Base-by-base conservation (phyloP, 306 rosid genomes). In the Cicer cuneatum region DNA sequence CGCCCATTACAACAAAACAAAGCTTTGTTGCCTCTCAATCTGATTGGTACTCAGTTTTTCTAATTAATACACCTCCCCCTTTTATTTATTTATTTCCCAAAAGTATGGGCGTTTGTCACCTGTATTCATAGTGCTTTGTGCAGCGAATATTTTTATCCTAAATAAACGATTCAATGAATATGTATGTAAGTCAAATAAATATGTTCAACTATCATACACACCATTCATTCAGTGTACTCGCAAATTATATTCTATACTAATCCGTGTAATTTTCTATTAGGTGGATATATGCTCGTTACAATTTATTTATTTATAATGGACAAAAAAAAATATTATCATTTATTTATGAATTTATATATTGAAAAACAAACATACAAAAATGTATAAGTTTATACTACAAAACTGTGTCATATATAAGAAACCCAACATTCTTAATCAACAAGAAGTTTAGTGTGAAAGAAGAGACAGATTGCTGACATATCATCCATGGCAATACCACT, bases 401-500 rank as follows among this genome's bases (percentile, higher is more conserved):
- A 8, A 16, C 6, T 18, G 33, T 53, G 12, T 3, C 2, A 19
- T 54, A 19, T 19, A 18, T 4, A 54, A 54, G 61, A 21, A 21
- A 21, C 2, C 21, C 4, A 8, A 1, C 11, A 18, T 53, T 10
- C 41, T 11, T 24, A 58, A 58, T 71, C 66, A 12, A 63, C 69
- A 18, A 3, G n/a, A 18, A 4, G n/a, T 66, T 52, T 48, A 49
- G 15, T 18, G 58, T 80, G 78, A 71, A 91, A 83, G 81, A 85
- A 89, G 69, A 91, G 92, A 75, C 97, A 91, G 69, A 89, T 80
- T 60, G 83, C 97, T 0, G 94, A 91, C 75, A 87, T 86, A 48
- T 91, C 97, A 71, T 91, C 94, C 86, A 79, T 84, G 2, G 92
- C 94, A 76, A 89, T 84, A 73, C 86, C 89, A 69, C 85, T 75